phyloP scores from a whole-genome alignment of 768 basidiomycete genomes.

The Pholiota molesta region DNA sequence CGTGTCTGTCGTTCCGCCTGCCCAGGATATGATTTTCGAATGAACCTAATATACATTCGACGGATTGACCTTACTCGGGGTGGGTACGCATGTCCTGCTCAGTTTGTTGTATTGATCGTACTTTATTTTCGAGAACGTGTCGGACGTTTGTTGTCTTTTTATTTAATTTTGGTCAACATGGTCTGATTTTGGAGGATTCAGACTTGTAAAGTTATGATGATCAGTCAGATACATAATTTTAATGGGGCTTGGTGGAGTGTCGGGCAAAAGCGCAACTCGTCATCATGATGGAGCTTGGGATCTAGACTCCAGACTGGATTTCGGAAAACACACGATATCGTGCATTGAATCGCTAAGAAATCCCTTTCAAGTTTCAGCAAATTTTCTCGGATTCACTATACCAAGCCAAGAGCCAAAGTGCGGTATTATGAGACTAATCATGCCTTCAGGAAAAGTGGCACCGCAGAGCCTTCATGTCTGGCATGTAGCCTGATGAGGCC shows the following conservation, averaged over 20 bases:
- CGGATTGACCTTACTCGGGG: background rate
- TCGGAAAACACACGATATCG: background rate
- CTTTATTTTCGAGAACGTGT: too few relatives aligned
- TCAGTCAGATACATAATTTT: too few relatives aligned
- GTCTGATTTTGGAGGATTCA: background rate
- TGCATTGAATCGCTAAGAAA: background rate
- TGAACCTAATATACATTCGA: background rate
- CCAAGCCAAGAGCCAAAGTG: background rate
- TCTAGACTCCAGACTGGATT: background rate
- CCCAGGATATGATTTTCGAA: background rate
- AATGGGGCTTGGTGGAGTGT: background rate
- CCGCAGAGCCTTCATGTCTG: too few relatives aligned
- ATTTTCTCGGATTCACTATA: background rate
- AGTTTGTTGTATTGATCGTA: too few relatives aligned
- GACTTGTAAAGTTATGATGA: background rate
- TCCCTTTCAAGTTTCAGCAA: background rate
- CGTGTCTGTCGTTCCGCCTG: too few relatives aligned
- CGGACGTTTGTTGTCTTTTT: background rate
- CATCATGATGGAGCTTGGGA: background rate
- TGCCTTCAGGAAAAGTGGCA: too few relatives aligned
- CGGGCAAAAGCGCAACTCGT: background rate
- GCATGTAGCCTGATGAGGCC: too few relatives aligned
- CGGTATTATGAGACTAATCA: too few relatives aligned
- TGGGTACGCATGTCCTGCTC: too few relatives aligned
- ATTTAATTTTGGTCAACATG: background rate